Evolutionary conservation across 441 rosid species (phyloP), one percentile per base, ranked within the genome.

Genomic region (Euphorbia schlechtendalii): DNA sequence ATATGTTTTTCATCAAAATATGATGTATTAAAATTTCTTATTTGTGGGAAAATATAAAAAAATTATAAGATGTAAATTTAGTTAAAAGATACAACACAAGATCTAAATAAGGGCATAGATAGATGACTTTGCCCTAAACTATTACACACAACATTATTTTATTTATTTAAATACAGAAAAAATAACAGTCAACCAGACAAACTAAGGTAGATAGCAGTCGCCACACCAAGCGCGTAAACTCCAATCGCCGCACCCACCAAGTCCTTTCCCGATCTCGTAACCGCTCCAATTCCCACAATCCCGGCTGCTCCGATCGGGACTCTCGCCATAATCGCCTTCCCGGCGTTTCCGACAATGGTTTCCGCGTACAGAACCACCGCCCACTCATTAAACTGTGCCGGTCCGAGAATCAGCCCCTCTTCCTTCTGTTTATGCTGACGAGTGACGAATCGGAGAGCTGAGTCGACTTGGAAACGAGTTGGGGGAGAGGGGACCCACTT

Each of bases 401-500:
- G 38, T 36, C 76, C 84, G 36, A 89, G 82, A 4, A 77, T 53
- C 45, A 72, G 54, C 28, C 41, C 74, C n/a, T 65, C 74, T 13
- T 74, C 73, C 13, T 59, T 60, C 51, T 30, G 0, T 32, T 24
- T 61, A 28, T 38, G 21, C 8, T 10, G 53, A 28, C n/a, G 59
- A 54, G 18, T 51, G 27, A 72, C 21, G 27, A 80, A 68, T 4
- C 80, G 81, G 74, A 87, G 81, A 61, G 96, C 90, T 18, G 87
- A 82, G 78, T 92, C 90, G 64, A 89, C 81, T 66, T 83, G 93
- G 49, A 79, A 41, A 52, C 77, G 90, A 57, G 77, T 59, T 22
- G 98, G 98, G 12, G 96, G 89, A 54, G 77, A 67, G 6, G 94
- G 79, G 49, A 86, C 77, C 96, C 96, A 88, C 21, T 70, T 71